Conservation (phyloP, 108 stramenopile species). For the Epithemia pelagica region DNA sequence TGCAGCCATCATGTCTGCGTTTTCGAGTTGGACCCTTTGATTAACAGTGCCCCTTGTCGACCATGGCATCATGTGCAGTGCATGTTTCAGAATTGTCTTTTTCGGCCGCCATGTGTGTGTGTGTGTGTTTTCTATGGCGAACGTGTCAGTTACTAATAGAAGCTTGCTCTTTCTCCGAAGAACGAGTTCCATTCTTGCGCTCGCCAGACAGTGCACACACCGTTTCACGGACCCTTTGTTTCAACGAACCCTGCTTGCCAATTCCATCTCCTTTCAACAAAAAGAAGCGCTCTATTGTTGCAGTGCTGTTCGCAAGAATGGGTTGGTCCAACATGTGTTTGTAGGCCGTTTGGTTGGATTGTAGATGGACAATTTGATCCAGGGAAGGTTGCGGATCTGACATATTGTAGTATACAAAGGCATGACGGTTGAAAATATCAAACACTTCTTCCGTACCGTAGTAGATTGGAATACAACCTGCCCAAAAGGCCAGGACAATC, state of each 20-base stretch:
- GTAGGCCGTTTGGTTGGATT: slow-evolving; percentile 7
- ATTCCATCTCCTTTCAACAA: slow-evolving; percentile 24
- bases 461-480: slow-evolving; percentile 53
- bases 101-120: too few relatives aligned
- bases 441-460: slow-evolving; percentile 42
- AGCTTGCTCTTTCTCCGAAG: too few relatives aligned
- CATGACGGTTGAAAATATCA: slow-evolving; percentile 45
- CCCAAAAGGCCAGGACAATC: slow-evolving; percentile 45
- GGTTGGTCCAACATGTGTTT: not conserved
- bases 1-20: too few relatives aligned
- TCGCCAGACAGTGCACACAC: too few relatives aligned
- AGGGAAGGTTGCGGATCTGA: slow-evolving; percentile 39
- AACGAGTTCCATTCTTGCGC: too few relatives aligned
- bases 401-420: slow-evolving; percentile 49
- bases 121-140: too few relatives aligned
- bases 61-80: too few relatives aligned
- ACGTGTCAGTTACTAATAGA: too few relatives aligned
- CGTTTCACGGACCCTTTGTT: slow-evolving; percentile 25
- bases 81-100: too few relatives aligned
- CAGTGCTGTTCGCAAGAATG: not conserved
- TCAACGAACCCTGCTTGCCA: slow-evolving; percentile 26
- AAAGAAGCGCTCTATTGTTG: slow-evolving; percentile 14
- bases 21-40: too few relatives aligned
- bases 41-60: too few relatives aligned
- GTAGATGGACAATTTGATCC: slow-evolving; percentile 19